Base-by-base conservation (phyloP, 441 rosid species). In the Sinapis alba region DNA sequence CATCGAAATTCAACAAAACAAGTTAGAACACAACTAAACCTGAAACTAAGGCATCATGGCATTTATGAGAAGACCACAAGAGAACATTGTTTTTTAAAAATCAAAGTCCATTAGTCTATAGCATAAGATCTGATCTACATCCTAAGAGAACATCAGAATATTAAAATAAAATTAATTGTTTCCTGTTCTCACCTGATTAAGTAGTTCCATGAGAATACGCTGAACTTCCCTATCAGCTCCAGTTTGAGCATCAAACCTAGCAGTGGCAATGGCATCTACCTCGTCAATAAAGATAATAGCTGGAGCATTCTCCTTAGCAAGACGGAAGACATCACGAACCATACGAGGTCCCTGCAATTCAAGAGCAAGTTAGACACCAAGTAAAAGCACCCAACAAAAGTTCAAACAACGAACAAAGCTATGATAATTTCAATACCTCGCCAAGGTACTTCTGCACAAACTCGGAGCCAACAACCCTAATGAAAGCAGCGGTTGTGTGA, bases 201-300 rank as follows among this genome's bases (percentile, higher is more conserved):
- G 84, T 13, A 96, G 95, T 65, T 96, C 99, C 99, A 96, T 96
- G 66, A 96, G 88, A 68, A 96, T 96, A 6, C 99, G 84, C 78
- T 96, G 99, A 83, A 96, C 99, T 80, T 96, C 99, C 83, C 99
- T 88, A 79, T 96, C 98, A 68, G 99, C 99, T 72, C 99, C 99
- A 16, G 99, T 96, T 84, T 96, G 99, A 77, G 99, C 99, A 86
- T 96, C 99, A 79, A 96, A 96, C 88, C 99, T 88, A 68, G 99
- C 99, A 36, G 98, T 96, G 26, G 99, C 99, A 27, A 93, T 96
- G 63, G 99, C 98, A 84, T 96, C 99, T 3, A 96, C 99, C 83
- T 96, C 99, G 78, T 96, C 99, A 63, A 93, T 96, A 65, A 96
- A 96, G 77, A 96, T 96, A 60, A 96, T 96, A 68, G 99, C 99